These are phyloP conservation scores for Fonsecaea monophora DNA, from an alignment of 2,329 filamentous ascomycete genomes.

Conservation along the genomic window DNA sequence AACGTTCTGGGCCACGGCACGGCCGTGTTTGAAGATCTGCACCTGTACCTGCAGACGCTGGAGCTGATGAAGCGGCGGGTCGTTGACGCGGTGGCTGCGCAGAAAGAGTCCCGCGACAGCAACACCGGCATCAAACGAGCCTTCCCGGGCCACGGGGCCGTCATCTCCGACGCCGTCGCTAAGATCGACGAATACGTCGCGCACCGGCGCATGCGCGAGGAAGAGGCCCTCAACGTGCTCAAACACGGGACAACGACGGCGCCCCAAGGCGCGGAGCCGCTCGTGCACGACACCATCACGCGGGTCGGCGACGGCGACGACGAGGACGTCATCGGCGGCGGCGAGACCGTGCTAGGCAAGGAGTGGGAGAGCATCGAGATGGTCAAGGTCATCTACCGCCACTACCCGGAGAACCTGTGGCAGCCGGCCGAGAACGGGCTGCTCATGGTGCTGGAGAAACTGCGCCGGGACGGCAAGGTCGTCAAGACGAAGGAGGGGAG, in stretches of 20 bases:
- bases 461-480: conserved; percentile 75
- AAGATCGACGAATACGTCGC: conserved; percentile 83
- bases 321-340: conserved; percentile 41
- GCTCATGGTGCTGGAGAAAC: conserved; percentile 78
- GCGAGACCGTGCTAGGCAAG: conserved; percentile 42
- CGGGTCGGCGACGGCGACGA: conserved; percentile 32
- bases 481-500: conserved; percentile 37
- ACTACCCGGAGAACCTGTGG: conserved; percentile 77
- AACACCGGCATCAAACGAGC: conserved; percentile 61
- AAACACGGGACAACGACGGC: conserved; percentile 46
- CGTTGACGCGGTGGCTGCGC: conserved; percentile 4
- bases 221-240: conserved; percentile 74
- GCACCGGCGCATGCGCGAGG: conserved; percentile 80
- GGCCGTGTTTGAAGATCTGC: conserved; percentile 80
- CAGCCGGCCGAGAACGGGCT: conserved; percentile 77
- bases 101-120: background rate
- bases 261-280: conserved; percentile 21
- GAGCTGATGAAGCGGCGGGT: conserved; percentile 63
- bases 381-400: conserved; percentile 84
- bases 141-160: conserved; percentile 86
- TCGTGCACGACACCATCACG: conserved; percentile 40
- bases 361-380: conserved; percentile 77
- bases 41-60: conserved; percentile 71
- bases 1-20: conserved; percentile 89
- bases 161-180: conserved; percentile 73